Percentiles rank a stretch among this genome's conserved stretches.
These are phyloP conservation scores for Lactarius quietus DNA, from an alignment of 768 basidiomycete genomes.

Conservation along the genomic window DNA sequence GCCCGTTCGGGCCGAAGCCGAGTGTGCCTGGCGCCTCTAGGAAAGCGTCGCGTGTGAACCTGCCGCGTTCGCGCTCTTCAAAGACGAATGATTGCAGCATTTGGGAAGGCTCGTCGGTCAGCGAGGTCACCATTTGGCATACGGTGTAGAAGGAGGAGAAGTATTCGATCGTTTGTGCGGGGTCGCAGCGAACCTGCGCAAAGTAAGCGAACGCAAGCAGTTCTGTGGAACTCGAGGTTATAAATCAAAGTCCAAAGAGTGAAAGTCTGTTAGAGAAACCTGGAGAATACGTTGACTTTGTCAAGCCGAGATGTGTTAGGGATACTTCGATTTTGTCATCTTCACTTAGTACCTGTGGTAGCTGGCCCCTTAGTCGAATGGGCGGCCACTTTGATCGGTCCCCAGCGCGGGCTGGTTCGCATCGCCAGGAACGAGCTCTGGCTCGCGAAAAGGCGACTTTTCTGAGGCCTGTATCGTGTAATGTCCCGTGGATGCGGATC, in stretches of 20 bases:
- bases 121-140: constrained; percentile 46
- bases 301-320: constrained; percentile 59
- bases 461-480: constrained; percentile 27
- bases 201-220: constrained; percentile 74
- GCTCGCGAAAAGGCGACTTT: constrained; percentile 32
- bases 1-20: constrained; percentile 62
- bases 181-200: constrained; percentile 80
- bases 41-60: constrained; percentile 60
- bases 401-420: constrained; percentile 8
- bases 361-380: constrained; percentile 40
- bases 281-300: constrained; percentile 58
- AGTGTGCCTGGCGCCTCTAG: constrained; percentile 46
- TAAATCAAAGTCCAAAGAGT: background rate
- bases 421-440: constrained; percentile 31
- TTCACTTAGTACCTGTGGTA: constrained; percentile 42
- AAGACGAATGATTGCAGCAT: constrained; percentile 55
- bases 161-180: constrained; percentile 55
- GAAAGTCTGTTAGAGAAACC: constrained; percentile 40
- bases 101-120: constrained; percentile 44
- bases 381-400: constrained; percentile 12
- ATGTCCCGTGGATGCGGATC: constrained; percentile 39
- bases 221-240: constrained; percentile 40
- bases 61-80: constrained; percentile 58
- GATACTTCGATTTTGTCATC: constrained; percentile 38
- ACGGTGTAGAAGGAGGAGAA: constrained; percentile 57